Evolutionary conservation across 441 rosid species (phyloP), one percentile per base, ranked within the genome.

Genomic region (Populus trichocarpa): DNA sequence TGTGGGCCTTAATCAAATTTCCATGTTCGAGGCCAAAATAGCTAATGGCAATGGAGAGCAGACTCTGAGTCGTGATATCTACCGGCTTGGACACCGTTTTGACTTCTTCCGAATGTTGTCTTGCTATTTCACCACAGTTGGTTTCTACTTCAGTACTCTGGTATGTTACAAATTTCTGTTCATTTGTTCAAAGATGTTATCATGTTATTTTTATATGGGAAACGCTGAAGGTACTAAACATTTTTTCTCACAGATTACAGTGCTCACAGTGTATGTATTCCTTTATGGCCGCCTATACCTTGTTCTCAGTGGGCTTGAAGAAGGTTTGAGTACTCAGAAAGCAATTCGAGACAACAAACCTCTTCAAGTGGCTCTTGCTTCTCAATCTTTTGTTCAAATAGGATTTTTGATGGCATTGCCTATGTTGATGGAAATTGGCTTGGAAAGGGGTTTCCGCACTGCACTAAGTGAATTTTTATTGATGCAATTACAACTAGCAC

Each of bases 41-140:
- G 99, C 99, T 53, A 97, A 95, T 76, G 99, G 99, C 42, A 97
- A 97, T 81, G 99, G 99, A 74, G 99, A 97, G 83, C 99, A 97
- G 85, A 95, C 99, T 69, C 69, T 93, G 81, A 97, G 99, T 81
- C 92, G 99, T 36, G 99, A 97, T 79, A 87, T 97, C 28, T 97
- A 97, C 83, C 86, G 99, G 82, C 97, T 97, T 82, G 99, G 99
- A 77, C 99, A 95, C 81, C 97, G 99, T 25, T 95, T 97, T 82
- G 99, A 97, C 83, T 97, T 90, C 81, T 97, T 95, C 90, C 88
- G 99, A 18, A 97, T 97, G 99, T 61, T 95, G 84, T 97, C 99
- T 4, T 95, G 97, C 83, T 97, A 95, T 84, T 95, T 93, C 89
- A 97, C 99, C 79, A 95, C 99, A 12, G 88, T 97, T 65, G 99